phyloP scores from a whole-genome alignment of 352 stramenopile genomes.

The Globisporangium ultimum region DNA sequence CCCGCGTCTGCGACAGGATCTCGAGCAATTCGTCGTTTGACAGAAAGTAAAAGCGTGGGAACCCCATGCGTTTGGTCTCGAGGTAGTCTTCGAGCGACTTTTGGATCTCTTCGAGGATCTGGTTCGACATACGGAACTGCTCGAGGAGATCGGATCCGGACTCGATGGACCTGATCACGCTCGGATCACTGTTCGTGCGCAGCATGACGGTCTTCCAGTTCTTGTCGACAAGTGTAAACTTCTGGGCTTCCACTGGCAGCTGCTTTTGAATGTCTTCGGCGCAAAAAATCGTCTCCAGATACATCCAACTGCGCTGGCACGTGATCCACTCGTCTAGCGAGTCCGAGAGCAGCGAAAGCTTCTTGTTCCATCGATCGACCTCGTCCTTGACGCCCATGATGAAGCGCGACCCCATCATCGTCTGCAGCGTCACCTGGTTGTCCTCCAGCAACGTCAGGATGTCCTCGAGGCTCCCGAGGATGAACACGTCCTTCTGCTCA shows the following conservation, averaged over 20 bases:
- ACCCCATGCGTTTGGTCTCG: conserved; percentile 91
- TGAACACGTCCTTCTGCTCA: conserved; percentile 86
- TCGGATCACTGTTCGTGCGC: conserved; percentile 68
- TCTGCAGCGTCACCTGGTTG: conserved; percentile 90
- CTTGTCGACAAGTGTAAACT: conserved; percentile 83
- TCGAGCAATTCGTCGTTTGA: conserved; percentile 92
- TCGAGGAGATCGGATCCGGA: conserved; percentile 69
- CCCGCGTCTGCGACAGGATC: conserved; percentile 88
- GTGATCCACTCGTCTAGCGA: conserved; percentile 85
- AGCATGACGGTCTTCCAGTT: conserved; percentile 87
- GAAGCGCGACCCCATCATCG: conserved; percentile 91
- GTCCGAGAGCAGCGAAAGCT: conserved; percentile 77
- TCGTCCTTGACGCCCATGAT: conserved; percentile 90
- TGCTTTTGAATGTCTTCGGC: conserved; percentile 89
- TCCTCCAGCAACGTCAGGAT: conserved; percentile 89
- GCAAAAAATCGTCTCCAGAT: conserved; percentile 88
- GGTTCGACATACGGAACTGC: conserved; percentile 83
- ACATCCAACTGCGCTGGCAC: conserved; percentile 87
- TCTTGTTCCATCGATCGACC: conserved; percentile 89
- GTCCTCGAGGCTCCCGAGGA: conserved; percentile 89
- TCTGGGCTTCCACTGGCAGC: conserved; percentile 79
- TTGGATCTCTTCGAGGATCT: conserved; percentile 88
- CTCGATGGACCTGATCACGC: conserved; percentile 77
- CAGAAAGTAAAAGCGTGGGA: conserved; percentile 91
- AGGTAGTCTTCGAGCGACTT: conserved; percentile 92